Percentiles rank a stretch among this genome's conserved stretches.
Evolutionary conservation across 208 protist genomes (phyloP).

Genomic region (Vickermania spadyakhi): DNA sequence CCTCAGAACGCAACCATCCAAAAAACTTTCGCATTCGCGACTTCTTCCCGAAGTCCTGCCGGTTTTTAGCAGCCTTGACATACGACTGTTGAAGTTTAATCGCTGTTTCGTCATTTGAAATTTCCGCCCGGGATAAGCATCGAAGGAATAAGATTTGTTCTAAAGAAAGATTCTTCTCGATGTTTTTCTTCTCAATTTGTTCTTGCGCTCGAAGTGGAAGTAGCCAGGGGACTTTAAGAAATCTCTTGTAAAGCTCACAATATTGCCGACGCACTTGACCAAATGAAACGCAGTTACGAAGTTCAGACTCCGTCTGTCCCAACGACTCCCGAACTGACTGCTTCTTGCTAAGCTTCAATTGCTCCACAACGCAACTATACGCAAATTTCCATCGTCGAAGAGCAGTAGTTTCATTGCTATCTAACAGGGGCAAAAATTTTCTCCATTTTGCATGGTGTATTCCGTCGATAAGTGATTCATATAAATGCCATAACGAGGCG

Average conservation of each 20-base stretch:
- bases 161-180: conserved; percentile 53
- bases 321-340: no score
- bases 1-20: not conserved
- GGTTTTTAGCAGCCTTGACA: conserved; percentile 15
- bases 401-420: not conserved
- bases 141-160: conserved; percentile 70
- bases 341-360: no score
- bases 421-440: conserved; percentile 41
- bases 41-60: not conserved
- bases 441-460: conserved; percentile 44
- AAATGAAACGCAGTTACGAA: no score
- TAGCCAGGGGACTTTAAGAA: conserved; percentile 29
- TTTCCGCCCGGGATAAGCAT: conserved; percentile 54
- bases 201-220: conserved; percentile 50
- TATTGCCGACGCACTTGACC: conserved; percentile 58
- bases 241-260: conserved; percentile 59
- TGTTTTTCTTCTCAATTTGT: conserved; percentile 12
- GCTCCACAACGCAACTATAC: conserved; percentile 16
- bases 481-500: conserved; percentile 22
- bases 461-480: conserved; percentile 30
- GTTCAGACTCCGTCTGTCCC: no score
- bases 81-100: conserved; percentile 30
- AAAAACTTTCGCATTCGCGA: not conserved
- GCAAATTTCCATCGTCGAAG: conserved; percentile 20
- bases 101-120: conserved; percentile 29